Conservation (phyloP, 2,329 filamentous ascomycete species). For the Penicillium sp. region DNA sequence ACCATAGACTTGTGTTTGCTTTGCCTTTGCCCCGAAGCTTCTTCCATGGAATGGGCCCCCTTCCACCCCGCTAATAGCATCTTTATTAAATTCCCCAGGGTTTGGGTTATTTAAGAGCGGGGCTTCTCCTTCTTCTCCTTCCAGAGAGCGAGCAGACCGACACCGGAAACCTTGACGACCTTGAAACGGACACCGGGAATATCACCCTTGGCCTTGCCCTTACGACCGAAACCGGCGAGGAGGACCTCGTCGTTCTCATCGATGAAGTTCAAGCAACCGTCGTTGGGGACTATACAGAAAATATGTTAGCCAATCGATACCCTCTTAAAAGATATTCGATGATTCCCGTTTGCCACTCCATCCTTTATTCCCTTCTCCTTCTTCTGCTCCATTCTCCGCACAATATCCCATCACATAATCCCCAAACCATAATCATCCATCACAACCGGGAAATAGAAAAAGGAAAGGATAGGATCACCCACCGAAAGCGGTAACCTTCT, state of each 20-base stretch:
- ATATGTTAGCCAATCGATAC: constrained; percentile 17
- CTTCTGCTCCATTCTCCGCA: too few relatives aligned
- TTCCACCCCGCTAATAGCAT: too few relatives aligned
- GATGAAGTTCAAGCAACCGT: constrained; percentile 99
- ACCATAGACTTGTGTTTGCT: too few relatives aligned
- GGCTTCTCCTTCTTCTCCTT: constrained; percentile 98
- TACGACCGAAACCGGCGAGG: constrained; percentile 99
- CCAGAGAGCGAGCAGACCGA: constrained; percentile 87
- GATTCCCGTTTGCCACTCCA: too few relatives aligned
- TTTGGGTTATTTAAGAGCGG: constrained; percentile 65
- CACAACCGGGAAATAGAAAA: too few relatives aligned
- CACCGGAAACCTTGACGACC: constrained; percentile 99
- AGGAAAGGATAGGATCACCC: constrained; percentile 44
- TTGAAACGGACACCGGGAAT: constrained; percentile 99
- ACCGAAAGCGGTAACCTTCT: constrained; percentile 99
- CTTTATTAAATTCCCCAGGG: too few relatives aligned
- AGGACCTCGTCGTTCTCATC: constrained; percentile 99
- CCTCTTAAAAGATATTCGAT: too few relatives aligned
- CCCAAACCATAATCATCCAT: too few relatives aligned
- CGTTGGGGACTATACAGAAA: constrained; percentile 79
- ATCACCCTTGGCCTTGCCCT: constrained; percentile 99
- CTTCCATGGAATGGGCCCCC: too few relatives aligned
- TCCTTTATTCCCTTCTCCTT: too few relatives aligned
- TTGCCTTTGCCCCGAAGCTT: too few relatives aligned
- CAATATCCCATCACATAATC: too few relatives aligned